These are phyloP conservation scores for Xylariales sp. DNA, from an alignment of 2,329 filamentous ascomycete species.

Conservation along the genomic window DNA sequence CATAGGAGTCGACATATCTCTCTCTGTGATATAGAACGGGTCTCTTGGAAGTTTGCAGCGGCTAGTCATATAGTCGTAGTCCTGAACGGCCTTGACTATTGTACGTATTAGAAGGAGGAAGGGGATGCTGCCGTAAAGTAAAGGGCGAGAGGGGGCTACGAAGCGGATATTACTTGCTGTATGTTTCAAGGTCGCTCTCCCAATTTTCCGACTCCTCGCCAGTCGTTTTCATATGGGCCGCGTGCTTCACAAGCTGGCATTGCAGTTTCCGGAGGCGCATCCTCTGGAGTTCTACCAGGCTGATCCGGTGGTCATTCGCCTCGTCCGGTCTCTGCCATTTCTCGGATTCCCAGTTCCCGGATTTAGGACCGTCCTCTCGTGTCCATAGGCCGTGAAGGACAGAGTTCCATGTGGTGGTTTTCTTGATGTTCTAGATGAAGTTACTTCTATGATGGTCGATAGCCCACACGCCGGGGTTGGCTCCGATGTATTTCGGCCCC, in stretches of 20 bases:
- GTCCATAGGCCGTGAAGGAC: background rate
- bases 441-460: constrained; percentile 1
- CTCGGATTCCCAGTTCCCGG: background rate
- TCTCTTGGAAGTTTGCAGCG: constrained; percentile 12
- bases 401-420: background rate
- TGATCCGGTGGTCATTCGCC: constrained; percentile 4
- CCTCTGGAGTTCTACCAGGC: constrained; percentile 9
- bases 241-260: constrained; percentile 4
- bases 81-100: constrained; percentile 9
- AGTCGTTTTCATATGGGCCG: background rate
- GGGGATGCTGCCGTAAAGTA: background rate
- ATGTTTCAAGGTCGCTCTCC: constrained; percentile 13
- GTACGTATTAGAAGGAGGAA: background rate
- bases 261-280: constrained; percentile 13
- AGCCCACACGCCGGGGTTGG: background rate
- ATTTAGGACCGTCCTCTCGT: background rate
- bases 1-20: constrained; percentile 9
- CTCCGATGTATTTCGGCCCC: background rate
- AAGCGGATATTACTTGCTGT: background rate
- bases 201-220: background rate
- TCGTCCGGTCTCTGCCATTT: background rate
- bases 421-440: background rate
- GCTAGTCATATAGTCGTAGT: constrained; percentile 15
- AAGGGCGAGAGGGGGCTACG: background rate
- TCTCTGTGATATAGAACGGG: constrained; percentile 12